Evolutionary conservation across 192 early-diverging fungal species (phyloP).

Genomic region (Linnemannia zychae): DNA sequence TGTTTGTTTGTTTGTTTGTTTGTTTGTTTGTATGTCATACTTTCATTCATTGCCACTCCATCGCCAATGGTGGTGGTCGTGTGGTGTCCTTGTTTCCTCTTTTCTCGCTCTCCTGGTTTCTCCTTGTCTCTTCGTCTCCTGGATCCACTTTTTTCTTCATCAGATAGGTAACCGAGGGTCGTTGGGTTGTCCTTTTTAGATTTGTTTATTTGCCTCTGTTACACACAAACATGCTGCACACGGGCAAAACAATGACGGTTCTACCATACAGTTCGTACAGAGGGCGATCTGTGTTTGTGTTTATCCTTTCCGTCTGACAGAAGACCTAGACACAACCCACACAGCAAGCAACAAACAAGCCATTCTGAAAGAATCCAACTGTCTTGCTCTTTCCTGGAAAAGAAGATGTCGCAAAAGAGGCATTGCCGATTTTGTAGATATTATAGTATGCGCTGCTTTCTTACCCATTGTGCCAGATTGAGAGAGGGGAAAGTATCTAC

Average conservation of each 20-base stretch:
- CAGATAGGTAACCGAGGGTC: background rate
- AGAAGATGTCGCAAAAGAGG: background rate
- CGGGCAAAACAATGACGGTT: background rate
- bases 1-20: too few relatives aligned
- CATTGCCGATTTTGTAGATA: background rate
- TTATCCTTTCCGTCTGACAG: background rate
- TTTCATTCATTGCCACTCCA: too few relatives aligned
- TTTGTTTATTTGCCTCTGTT: background rate
- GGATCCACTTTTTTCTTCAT: background rate
- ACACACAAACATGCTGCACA: background rate
- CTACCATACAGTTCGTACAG: too few relatives aligned
- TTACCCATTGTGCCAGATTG: background rate
- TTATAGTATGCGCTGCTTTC: background rate
- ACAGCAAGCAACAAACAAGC: background rate
- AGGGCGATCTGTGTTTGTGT: background rate
- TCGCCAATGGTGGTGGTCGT: too few relatives aligned
- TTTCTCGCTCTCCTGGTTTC: background rate
- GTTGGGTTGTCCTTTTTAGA: background rate
- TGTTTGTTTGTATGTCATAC: too few relatives aligned
- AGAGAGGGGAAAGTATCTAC: background rate
- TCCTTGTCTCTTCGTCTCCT: too few relatives aligned
- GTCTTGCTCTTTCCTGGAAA: background rate
- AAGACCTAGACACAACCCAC: background rate
- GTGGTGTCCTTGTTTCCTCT: background rate
- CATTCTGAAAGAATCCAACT: background rate